These are phyloP conservation scores for Fusarium lateritium DNA, from an alignment of 2,329 filamentous ascomycete genomes.

Conservation along the genomic window DNA sequence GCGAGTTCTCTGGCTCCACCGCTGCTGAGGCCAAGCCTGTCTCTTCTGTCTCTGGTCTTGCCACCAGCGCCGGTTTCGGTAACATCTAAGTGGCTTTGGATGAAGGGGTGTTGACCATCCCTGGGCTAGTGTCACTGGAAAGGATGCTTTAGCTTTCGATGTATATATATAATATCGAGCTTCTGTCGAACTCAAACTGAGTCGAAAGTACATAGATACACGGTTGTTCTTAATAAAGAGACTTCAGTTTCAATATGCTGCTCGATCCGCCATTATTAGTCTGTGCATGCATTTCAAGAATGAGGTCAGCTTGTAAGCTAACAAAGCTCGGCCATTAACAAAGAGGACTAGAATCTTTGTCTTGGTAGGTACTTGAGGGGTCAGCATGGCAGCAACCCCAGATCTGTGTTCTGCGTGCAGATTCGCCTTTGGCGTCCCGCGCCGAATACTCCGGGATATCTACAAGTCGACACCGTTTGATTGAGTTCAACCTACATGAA, in stretches of 20 bases:
- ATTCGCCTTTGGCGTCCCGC: no score
- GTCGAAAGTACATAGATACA: conserved; percentile 13
- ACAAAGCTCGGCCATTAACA: no score
- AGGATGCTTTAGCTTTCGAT: background rate
- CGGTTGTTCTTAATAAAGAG: conserved; percentile 4
- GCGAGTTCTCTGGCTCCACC: conserved; percentile 66
- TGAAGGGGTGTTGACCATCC: background rate
- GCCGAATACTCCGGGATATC: no score
- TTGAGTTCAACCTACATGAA: no score
- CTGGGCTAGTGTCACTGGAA: background rate
- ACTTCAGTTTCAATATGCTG: background rate
- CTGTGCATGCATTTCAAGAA: no score
- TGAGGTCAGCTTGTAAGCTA: no score
- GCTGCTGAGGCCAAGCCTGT: conserved; percentile 60
- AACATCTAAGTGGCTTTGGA: conserved; percentile 50
- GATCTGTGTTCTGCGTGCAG: no score
- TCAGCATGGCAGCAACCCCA: no score
- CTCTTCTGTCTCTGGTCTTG: conserved; percentile 54
- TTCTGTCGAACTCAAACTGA: background rate
- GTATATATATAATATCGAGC: conserved; percentile 26
- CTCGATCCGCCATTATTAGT: no score
- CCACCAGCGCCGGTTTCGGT: conserved; percentile 62
- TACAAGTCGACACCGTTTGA: no score
- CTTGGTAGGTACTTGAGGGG: no score
- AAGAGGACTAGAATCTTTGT: no score